Evolutionary conservation across 2,329 filamentous ascomycete species (phyloP), one percentile per base, ranked within the genome.

Genomic region (Nemania diffusa): DNA sequence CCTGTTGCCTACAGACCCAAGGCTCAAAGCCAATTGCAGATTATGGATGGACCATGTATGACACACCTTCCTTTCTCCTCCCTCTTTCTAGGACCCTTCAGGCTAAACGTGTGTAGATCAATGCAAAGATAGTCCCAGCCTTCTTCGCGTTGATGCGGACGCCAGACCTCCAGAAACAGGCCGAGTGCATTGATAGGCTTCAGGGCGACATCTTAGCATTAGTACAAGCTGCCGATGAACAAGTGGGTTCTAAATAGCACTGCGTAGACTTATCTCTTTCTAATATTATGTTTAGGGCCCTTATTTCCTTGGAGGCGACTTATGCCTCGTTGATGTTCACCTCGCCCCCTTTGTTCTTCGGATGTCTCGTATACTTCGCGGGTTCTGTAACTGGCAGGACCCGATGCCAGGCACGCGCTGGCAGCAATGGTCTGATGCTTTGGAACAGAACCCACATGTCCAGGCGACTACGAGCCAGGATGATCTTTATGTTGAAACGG

Each of bases 41-140:
- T 80, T 96, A 9, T 97, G 93, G 93, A 85, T 89, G 27, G 91
- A 95, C 71, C 92, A 96, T 81, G 89, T 93, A 80, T 78, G 87
- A 77, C 42, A 40, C 29, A 20, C 32, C 60, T 29, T 15, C n/a
- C 32, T 24, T n/a, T 24, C 34, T 40, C 17, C 27, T 40, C 20
- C 26, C 9, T 17, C 29, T 17, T 55, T 11, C 24, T 3, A 8
- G 8, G 15, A n/a, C 9, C 40, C 5, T 44, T 32, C 9, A 26
- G 13, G 27, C 53, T 56, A 52, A n/a, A 66, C 42, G 5, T n/a
- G n/a, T 52, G 13, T 42, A 92, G 89, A 89, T 94, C 76, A 94
- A 96, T 76, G 86, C 90, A 34, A 85, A 90, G 70, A 88, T 97
- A 62, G 87, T 97, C 1, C 92, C 93, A 0, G 81, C 84, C 11